Evolutionary conservation across 257 asterid species (phyloP).

Genomic region (Penstemon eatonii): DNA sequence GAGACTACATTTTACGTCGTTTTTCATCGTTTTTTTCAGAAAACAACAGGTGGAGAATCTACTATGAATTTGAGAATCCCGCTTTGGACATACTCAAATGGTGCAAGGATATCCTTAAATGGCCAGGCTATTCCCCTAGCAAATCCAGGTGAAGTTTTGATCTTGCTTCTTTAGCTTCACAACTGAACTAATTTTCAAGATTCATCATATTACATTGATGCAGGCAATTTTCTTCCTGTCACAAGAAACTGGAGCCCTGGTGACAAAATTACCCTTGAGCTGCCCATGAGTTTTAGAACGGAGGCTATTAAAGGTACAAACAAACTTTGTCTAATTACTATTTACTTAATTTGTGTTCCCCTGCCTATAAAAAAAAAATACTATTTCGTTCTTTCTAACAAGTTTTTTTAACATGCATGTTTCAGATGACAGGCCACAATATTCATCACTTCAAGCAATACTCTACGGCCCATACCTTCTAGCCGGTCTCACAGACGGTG

Average conservation of each 20-base stretch:
- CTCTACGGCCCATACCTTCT: conserved; percentile 92
- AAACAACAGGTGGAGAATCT: conserved; percentile 34
- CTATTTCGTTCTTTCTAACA: neutral
- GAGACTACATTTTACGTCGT: neutral
- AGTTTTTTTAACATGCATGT: conserved; percentile 1
- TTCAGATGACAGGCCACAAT: conserved; percentile 73
- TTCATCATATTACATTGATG: conserved; percentile 1
- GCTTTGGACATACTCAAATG: conserved; percentile 52
- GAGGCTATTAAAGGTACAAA: conserved; percentile 77
- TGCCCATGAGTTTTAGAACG: conserved; percentile 61
- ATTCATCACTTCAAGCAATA: conserved; percentile 68
- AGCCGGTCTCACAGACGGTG: conserved; percentile 64
- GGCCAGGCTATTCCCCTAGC: conserved; percentile 41
- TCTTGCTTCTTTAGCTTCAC: neutral
- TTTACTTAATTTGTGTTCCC: neutral
- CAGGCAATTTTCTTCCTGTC: conserved; percentile 65
- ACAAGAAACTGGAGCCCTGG: conserved; percentile 58
- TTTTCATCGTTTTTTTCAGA: conserved; percentile 32
- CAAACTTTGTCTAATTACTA: neutral
- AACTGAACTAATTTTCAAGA: too few species aligned
- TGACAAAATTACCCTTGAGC: conserved; percentile 61
- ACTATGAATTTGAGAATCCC: conserved; percentile 68
- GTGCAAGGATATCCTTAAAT: conserved; percentile 51
- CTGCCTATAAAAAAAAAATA: neutral
- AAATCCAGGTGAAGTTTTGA: conserved; percentile 47